Evolutionary conservation across 768 basidiomycete species (phyloP), one percentile per base, ranked within the genome.

Genomic region (Botryobasidium botryosum): DNA sequence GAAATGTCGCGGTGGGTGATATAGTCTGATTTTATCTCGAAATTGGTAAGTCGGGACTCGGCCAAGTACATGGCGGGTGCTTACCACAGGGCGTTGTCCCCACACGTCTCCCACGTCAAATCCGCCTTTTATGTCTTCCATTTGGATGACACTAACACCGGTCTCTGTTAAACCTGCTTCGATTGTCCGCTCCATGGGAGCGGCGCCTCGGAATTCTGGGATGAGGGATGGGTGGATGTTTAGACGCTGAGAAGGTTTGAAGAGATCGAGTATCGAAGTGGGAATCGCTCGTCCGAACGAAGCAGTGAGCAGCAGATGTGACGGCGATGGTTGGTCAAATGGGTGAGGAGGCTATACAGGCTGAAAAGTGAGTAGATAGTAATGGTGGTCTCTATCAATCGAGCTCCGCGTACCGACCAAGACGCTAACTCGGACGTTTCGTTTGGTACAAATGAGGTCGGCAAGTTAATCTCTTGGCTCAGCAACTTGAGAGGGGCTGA

Each of bases 141-240:
- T 85, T 49, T 78, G 71, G 47, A 79, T 75, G 2, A 96, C 68
- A 47, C 75, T 82, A 1, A 92, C 86, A 0, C 86, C 90, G 0
- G 82, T 85, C 49, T 71, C 67, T 4, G 54, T 55, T 40, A 76
- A 76, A 2, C 73, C 75, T 48, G 78, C 74, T 35, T 83, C 61
- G 32, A 96, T 66, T 0, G 79, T 70, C 53, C 77, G 80, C 55
- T 94, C 90, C 31, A 96, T 83, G 0, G 90, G 90, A 2, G 87
- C 84, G 6, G 90, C 75, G 0, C 90, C 90, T n/a, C 90, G 75
- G 58, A 84, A 90, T 23, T 68, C 65, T 0, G 90, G 90, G 27
- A 96, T 68, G 0, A 87, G 63, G 28, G 88, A 91, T 0, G 88
- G 87, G 54, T 96, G 90, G 5, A 96, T 74, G 55, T 96, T 94